Evolutionary conservation across 1,139 yeast genomes (phyloP).

Genomic region (Debaryomyces sp.): DNA sequence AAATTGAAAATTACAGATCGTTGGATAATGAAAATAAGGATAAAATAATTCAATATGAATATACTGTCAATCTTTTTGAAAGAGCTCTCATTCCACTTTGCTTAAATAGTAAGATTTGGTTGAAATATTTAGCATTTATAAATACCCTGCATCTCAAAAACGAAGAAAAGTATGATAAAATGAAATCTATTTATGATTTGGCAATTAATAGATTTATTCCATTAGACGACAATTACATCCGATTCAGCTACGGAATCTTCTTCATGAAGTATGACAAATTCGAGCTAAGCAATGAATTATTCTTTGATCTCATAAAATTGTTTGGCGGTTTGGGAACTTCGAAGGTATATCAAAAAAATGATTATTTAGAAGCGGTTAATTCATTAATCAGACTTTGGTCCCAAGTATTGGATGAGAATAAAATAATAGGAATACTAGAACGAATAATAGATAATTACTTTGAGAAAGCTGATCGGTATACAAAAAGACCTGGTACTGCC

Average conservation of each 20-base stretch:
- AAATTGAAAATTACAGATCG: constrained; percentile 24
- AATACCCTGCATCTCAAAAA: constrained; percentile 14
- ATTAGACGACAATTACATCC: constrained; percentile 32
- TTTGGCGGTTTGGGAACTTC: constrained; percentile 25
- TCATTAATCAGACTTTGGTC: constrained; percentile 25
- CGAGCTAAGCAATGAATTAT: constrained; percentile 29
- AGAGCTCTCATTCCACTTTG: constrained; percentile 64
- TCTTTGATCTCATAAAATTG: constrained; percentile 29
- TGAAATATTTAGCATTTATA: constrained; percentile 51
- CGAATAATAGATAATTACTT: constrained; percentile 24
- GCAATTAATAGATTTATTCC: constrained; percentile 53
- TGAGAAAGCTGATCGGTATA: constrained; percentile 15
- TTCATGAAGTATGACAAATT: constrained; percentile 23
- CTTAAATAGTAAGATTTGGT: constrained; percentile 55
- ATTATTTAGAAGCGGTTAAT: constrained; percentile 25
- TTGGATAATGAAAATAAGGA: neutral
- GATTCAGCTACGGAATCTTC: constrained; percentile 46
- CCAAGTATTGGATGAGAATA: constrained; percentile 7
- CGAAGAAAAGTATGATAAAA: constrained; percentile 23
- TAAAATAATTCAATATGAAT: constrained; percentile 11
- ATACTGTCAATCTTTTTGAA: constrained; percentile 50
- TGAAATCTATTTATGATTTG: constrained; percentile 37
- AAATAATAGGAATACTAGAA: constrained; percentile 15
- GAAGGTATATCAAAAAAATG: constrained; percentile 23
- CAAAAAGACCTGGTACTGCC: neutral